Base-by-base conservation (phyloP, 176 grass and related monocot species). In the Oryza meyeriana region DNA sequence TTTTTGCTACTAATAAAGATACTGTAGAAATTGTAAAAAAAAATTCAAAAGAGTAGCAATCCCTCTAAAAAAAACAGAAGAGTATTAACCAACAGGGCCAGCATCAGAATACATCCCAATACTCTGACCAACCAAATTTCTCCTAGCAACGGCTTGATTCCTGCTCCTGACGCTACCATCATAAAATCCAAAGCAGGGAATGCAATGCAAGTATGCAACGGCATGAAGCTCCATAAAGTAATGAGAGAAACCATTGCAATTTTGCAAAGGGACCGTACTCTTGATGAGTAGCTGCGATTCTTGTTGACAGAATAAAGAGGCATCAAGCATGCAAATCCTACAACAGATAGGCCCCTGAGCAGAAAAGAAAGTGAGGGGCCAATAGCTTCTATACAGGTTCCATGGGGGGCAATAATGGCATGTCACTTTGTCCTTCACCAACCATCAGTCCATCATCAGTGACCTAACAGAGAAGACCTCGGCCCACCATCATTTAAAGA, bases 371-470 rank as follows among this genome's bases (percentile, higher is more conserved):
- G 24, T 18, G 50, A 59, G 22, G 61, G 62, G 61, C 45, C 41
- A 27, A 69, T 75, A 89, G 82, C 39, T 64, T 79, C 68, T 72
- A 55, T 72, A 52, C 57, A 14, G 42, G 31, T 42, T 74, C 26
- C 61, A 48, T 62, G 75, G 63, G 44, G 38, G 12, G 5, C 41
- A 84, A 69, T 75, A 57, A 69, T 75, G 76, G 28, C 65, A 77
- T 11, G 77, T 26, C 34, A 76, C 83, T 71, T 85, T 85, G 82
- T 64, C 34, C 64, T 85, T 64, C 77, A 76, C 30, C n/a, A 71
- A 58, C 47, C 33, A 61, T 22, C 18, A 55, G 50, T 55, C 50
- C 20, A 55, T 22, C 48, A 4, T 10, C 36, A 77, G 18, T 41
- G 76, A 72, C 66, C 14, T 28, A 48, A 72, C 75, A 79, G 32